Conservation (phyloP, 129 eudicot genomes). For the Silybum marianum region DNA sequence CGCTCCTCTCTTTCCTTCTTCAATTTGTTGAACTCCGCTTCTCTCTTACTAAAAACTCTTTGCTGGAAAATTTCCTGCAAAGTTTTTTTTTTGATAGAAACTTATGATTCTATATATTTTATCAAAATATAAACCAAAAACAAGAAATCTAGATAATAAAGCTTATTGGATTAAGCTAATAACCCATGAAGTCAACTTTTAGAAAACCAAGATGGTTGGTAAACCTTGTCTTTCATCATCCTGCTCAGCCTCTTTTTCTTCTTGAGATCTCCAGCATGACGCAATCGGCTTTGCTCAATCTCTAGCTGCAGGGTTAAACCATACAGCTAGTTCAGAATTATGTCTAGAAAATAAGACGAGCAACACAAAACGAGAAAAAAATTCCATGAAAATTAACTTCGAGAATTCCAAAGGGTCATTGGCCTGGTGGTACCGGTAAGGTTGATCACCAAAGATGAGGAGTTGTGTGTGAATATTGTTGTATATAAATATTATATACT, state of each 20-base stretch:
- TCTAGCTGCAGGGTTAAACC: slow-evolving; percentile 50
- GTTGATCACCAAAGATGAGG: no score
- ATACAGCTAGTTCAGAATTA: neutral
- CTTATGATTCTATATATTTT: neutral
- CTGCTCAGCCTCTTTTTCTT: slow-evolving; percentile 58
- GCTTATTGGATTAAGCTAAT: neutral
- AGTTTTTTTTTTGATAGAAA: neutral
- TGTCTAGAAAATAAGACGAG: neutral
- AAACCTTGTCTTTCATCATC: slow-evolving; percentile 58
- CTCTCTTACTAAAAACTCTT: slow-evolving; percentile 40
- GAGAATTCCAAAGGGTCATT: neutral
- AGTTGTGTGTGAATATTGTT: neutral
- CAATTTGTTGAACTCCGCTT: slow-evolving; percentile 44
- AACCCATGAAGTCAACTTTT: neutral
- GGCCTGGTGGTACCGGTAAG: neutral
- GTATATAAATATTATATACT: no score
- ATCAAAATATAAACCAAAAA: neutral
- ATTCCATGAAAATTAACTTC: neutral
- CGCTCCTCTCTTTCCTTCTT: slow-evolving; percentile 47
- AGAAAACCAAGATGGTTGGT: neutral
- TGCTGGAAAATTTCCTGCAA: slow-evolving; percentile 54
- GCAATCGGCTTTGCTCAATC: slow-evolving; percentile 65
- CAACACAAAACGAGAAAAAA: neutral
- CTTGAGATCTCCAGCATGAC: slow-evolving; percentile 64
- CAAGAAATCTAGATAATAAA: neutral